Conservation (phyloP, 768 basidiomycete genomes). For the Amanita thiersii region DNA sequence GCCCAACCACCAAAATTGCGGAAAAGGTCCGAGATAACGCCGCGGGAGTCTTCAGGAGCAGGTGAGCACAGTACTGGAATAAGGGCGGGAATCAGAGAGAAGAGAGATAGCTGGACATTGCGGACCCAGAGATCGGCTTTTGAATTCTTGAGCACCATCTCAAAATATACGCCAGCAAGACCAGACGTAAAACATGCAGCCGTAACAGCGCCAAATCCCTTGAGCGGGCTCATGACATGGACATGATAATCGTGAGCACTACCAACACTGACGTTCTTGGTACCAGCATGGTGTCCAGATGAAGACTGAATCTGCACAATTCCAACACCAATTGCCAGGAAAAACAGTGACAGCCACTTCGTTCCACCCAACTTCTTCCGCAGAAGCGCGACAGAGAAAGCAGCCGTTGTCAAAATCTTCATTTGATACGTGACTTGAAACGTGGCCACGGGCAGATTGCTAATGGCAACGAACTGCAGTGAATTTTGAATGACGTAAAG, state of each 20-base stretch:
- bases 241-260: conserved; percentile 63
- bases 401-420: conserved; percentile 97
- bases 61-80: conserved; percentile 63
- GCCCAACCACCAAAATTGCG: conserved; percentile 91
- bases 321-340: conserved; percentile 87
- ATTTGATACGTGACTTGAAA: conserved; percentile 99
- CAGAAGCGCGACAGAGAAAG: conserved; percentile 80
- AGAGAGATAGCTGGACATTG: conserved; percentile 92
- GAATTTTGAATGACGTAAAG: conserved; percentile 96
- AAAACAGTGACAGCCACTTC: conserved; percentile 85
- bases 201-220: conserved; percentile 84
- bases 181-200: conserved; percentile 94
- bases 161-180: conserved; percentile 95
- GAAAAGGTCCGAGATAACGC: conserved; percentile 56
- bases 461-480: conserved; percentile 93
- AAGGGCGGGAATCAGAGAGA: conserved; percentile 87
- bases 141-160: conserved; percentile 92
- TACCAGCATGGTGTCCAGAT: conserved; percentile 19
- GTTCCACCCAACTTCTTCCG: conserved; percentile 60
- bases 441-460: conserved; percentile 92
- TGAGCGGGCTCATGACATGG: conserved; percentile 76
- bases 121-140: conserved; percentile 92
- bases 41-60: conserved; percentile 31
- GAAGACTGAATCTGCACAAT: conserved; percentile 89
- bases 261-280: conserved; percentile 40